Conservation (phyloP, 2,329 filamentous ascomycete species). For the Alternaria consortialis region DNA sequence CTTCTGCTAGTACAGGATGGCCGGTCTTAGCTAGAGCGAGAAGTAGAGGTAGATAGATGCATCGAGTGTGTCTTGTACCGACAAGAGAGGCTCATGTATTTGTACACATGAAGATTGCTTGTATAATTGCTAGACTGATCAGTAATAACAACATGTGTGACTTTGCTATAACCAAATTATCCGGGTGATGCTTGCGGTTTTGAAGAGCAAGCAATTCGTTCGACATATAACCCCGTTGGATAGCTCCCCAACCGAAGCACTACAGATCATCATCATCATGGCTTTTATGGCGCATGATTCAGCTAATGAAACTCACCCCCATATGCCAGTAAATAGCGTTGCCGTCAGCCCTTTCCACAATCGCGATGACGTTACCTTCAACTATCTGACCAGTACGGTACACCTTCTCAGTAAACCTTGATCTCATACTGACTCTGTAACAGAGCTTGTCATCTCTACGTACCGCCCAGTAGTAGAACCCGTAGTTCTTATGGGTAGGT, state of each 20-base stretch:
- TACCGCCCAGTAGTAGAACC: neutral
- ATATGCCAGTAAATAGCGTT: neutral
- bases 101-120: neutral
- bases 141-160: neutral
- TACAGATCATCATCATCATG: neutral
- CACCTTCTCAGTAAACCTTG: neutral
- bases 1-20: neutral
- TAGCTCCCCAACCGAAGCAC: neutral
- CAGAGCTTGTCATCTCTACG: neutral
- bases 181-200: neutral
- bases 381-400: neutral
- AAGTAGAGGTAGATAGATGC: neutral
- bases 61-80: neutral
- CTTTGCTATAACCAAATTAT: neutral
- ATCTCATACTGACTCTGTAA: neutral
- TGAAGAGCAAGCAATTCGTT: neutral
- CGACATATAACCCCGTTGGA: neutral
- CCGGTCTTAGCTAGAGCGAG: neutral
- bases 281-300: neutral
- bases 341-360: neutral
- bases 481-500: neutral
- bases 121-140: neutral
- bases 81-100: neutral
- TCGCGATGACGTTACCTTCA: neutral
- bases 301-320: neutral